Percentiles rank a stretch among this genome's conserved stretches.
Conservation (phyloP, 2,329 filamentous ascomycete species). For the Fusarium lateritium region DNA sequence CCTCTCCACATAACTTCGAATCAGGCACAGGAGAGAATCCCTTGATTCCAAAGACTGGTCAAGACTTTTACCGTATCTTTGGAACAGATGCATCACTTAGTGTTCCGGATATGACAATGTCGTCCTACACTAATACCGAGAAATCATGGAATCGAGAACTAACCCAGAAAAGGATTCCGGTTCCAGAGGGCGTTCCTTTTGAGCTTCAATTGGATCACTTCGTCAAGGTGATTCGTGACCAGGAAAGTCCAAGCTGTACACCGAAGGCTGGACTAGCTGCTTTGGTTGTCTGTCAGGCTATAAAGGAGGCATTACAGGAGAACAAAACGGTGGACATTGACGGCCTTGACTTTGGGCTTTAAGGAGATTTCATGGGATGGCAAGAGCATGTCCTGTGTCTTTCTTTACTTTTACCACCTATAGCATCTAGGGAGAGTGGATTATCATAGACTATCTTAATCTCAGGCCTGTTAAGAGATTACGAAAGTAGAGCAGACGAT, state of each 20-base stretch:
- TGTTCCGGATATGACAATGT: conserved; percentile 67
- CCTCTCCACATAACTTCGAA: conserved; percentile 69
- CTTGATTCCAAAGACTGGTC: conserved; percentile 59
- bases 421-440: no score
- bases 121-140: conserved; percentile 58
- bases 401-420: no score
- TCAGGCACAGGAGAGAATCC: conserved; percentile 72
- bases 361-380: neutral
- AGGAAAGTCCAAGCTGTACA: conserved; percentile 62
- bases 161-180: conserved; percentile 46
- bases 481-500: no score
- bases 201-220: conserved; percentile 68
- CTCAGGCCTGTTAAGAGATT: no score
- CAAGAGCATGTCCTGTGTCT: no score
- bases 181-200: conserved; percentile 58
- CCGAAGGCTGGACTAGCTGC: conserved; percentile 65
- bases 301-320: conserved; percentile 60
- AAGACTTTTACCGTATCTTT: conserved; percentile 69
- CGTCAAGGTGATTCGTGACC: conserved; percentile 61
- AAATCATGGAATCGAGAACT: conserved; percentile 61
- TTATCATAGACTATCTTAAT: no score
- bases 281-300: conserved; percentile 66
- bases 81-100: conserved; percentile 66
- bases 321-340: conserved; percentile 47
- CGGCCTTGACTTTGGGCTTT: conserved; percentile 19